These are phyloP conservation scores for Suhomyces faveliae DNA, from an alignment of 805 yeast genomes.

Conservation along the genomic window DNA sequence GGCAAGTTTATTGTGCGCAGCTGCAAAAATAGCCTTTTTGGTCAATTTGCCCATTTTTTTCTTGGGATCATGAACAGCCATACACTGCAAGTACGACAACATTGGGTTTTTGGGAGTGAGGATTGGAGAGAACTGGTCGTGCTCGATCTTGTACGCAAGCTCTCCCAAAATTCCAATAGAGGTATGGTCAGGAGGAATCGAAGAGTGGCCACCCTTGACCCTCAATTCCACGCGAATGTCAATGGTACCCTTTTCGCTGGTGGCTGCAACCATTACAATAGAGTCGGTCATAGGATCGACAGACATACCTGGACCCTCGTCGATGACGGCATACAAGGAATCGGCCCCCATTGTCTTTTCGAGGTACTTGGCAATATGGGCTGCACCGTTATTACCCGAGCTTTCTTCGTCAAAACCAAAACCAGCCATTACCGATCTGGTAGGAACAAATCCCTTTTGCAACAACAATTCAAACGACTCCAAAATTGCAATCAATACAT, in stretches of 20 bases:
- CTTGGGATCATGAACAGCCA: constrained; percentile 49
- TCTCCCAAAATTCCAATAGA: constrained; percentile 72
- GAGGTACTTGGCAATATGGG: constrained; percentile 45
- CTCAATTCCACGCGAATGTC: constrained; percentile 45
- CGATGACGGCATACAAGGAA: constrained; percentile 62
- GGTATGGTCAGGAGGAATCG: constrained; percentile 80
- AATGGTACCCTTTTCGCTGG: constrained; percentile 50
- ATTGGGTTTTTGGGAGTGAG: constrained; percentile 60
- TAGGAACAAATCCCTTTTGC: constrained; percentile 52
- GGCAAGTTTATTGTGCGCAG: constrained; percentile 36
- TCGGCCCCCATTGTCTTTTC: constrained; percentile 57
- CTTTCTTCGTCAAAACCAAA: constrained; percentile 83
- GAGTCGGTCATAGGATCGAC: constrained; percentile 46
- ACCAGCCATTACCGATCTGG: constrained; percentile 60
- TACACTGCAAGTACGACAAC: constrained; percentile 55
- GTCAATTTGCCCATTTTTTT: constrained; percentile 20
- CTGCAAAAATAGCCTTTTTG: constrained; percentile 33
- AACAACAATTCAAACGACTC: constrained; percentile 57
- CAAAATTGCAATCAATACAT: constrained; percentile 59
- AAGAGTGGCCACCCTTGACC: constrained; percentile 79
- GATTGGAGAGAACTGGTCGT: constrained; percentile 48
- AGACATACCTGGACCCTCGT: constrained; percentile 54
- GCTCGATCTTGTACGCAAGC: constrained; percentile 55
- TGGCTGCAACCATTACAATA: constrained; percentile 48
- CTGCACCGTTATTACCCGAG: constrained; percentile 64